phyloP scores from a whole-genome alignment of 176 grass and related monocot species.

The Zoysia japonica region DNA sequence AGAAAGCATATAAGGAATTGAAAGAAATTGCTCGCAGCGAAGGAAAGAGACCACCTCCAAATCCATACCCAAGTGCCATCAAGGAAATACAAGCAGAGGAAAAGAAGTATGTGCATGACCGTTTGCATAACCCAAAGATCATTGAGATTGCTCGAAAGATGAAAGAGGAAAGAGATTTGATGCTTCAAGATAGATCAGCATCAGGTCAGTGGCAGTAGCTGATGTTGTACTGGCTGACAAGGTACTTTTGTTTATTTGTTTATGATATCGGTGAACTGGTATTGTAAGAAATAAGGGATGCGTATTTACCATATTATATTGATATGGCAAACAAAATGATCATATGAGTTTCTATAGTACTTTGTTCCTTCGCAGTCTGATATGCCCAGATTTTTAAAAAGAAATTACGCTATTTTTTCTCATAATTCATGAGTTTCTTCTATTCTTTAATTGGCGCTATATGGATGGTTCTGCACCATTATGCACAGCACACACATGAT shows the following conservation, averaged over 20 bases:
- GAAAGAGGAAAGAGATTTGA: slow-evolving; percentile 58
- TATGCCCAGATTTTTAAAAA: background rate
- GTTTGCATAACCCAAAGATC: slow-evolving; percentile 74
- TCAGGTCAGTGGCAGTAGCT: slow-evolving; percentile 21
- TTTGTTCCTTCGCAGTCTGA: background rate
- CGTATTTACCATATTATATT: background rate
- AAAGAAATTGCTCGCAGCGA: slow-evolving; percentile 57
- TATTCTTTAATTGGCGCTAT: background rate
- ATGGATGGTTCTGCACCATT: background rate
- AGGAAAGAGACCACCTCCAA: slow-evolving; percentile 69
- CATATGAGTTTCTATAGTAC: background rate
- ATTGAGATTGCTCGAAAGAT: slow-evolving; percentile 77
- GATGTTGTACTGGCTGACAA: slow-evolving; percentile 3
- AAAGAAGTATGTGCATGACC: slow-evolving; percentile 72
- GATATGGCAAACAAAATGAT: slow-evolving; percentile 9
- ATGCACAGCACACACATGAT: background rate
- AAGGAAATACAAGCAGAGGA: slow-evolving; percentile 93
- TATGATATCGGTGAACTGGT: background rate
- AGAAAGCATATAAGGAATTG: slow-evolving; percentile 80
- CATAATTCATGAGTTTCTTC: background rate
- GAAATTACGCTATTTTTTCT: background rate
- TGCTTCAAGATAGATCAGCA: slow-evolving; percentile 43
- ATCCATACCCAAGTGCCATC: slow-evolving; percentile 81
- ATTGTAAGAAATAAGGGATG: slow-evolving; percentile 29
- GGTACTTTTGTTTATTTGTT: background rate